Percentiles rank a stretch among this genome's conserved stretches.
These are phyloP conservation scores for Suhomyces maxii DNA, from an alignment of 1,139 yeast genomes.

Conservation along the genomic window DNA sequence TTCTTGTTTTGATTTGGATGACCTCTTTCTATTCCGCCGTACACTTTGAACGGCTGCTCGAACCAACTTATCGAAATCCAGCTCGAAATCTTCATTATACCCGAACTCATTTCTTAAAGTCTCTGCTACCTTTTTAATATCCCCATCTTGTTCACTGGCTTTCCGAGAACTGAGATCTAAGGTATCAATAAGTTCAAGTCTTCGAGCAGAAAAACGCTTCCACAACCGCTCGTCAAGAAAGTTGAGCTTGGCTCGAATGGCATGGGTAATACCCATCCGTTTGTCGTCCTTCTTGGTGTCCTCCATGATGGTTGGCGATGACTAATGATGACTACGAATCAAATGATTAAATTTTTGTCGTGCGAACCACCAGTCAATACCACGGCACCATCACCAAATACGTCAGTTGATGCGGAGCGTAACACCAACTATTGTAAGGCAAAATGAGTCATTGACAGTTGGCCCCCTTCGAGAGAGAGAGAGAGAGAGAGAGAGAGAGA, in stretches of 20 bases:
- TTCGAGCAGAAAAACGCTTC: slow-evolving; percentile 85
- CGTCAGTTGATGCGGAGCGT: no score
- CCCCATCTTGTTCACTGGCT: slow-evolving; percentile 90
- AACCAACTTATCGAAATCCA: slow-evolving; percentile 85
- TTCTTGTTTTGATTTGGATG: slow-evolving; percentile 28
- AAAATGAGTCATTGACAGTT: no score
- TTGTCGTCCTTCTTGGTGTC: slow-evolving; percentile 9
- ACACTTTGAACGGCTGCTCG: slow-evolving; percentile 85
- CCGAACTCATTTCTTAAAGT: slow-evolving; percentile 74
- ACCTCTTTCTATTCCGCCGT: slow-evolving; percentile 45
- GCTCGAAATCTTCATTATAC: slow-evolving; percentile 54
- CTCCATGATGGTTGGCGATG: slow-evolving; percentile 8
- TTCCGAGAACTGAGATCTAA: slow-evolving; percentile 73
- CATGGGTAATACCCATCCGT: slow-evolving; percentile 68
- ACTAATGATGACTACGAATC: slow-evolving; percentile 16
- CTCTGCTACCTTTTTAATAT: slow-evolving; percentile 74
- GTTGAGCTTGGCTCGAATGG: slow-evolving; percentile 69
- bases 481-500: no score
- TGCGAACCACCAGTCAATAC: neutral
- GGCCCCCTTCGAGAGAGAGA: no score
- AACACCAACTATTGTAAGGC: no score
- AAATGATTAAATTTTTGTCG: slow-evolving; percentile 3
- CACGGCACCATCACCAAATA: no score
- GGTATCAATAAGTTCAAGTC: slow-evolving; percentile 84
- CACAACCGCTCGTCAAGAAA: slow-evolving; percentile 81